Evolutionary conservation across 495 filamentous ascomycete genomes (phyloP).

Genomic region (Lepidopterella palustris): DNA sequence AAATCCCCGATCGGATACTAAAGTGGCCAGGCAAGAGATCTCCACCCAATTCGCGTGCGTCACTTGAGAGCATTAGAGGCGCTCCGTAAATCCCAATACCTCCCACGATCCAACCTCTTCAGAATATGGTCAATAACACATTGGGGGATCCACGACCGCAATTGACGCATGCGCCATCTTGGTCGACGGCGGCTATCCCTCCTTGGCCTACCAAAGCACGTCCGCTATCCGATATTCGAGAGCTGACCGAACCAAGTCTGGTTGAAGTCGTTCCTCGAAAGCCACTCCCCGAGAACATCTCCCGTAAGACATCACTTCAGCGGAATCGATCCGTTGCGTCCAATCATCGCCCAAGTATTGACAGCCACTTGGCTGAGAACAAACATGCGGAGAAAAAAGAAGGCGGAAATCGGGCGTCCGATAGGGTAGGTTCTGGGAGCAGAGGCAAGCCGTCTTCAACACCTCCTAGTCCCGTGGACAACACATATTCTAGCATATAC

Average conservation of each 20-base stretch:
- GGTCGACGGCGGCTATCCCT: slow-evolving; percentile 3
- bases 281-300: slow-evolving; percentile 9
- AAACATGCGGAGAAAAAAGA: slow-evolving; percentile 15
- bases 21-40: slow-evolving; percentile 17
- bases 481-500: slow-evolving; percentile 33
- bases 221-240: slow-evolving; percentile 41
- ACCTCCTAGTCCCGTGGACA: slow-evolving; percentile 28
- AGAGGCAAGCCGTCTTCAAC: slow-evolving; percentile 16
- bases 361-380: slow-evolving; percentile 20
- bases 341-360: slow-evolving; percentile 21
- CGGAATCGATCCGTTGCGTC: slow-evolving; percentile 20
- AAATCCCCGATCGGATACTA: slow-evolving; percentile 22
- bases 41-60: slow-evolving; percentile 1
- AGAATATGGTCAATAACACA: slow-evolving; percentile 21
- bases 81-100: neutral
- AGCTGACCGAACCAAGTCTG: slow-evolving; percentile 40
- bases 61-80: slow-evolving; percentile 3
- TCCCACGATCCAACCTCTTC: neutral
- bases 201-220: slow-evolving; percentile 37
- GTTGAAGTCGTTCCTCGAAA: slow-evolving; percentile 30
- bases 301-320: slow-evolving; percentile 13
- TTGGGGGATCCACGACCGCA: slow-evolving; percentile 16
- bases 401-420: slow-evolving; percentile 1
- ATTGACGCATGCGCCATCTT: slow-evolving; percentile 1
- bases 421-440: slow-evolving; percentile 19